phyloP scores from a whole-genome alignment of 176 grass and related monocot genomes.

The Oryza glumipatula region DNA sequence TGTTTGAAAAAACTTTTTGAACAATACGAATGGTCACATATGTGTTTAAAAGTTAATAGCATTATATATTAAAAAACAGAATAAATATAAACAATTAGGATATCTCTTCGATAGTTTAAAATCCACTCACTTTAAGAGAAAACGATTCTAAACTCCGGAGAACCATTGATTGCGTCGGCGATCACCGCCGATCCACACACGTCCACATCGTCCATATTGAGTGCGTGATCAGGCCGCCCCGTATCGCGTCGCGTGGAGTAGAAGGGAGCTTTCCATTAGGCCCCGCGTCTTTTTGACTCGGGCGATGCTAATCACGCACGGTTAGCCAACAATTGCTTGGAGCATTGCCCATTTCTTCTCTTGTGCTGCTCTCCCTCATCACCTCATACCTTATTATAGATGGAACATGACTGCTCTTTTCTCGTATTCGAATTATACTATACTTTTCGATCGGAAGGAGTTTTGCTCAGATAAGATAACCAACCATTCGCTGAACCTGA shows the following conservation, averaged over 20 bases:
- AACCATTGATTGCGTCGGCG: slow-evolving; percentile 40
- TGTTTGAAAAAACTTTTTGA: too few species aligned
- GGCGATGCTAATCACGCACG: background rate
- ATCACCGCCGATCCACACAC: slow-evolving; percentile 7
- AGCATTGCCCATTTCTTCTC: background rate
- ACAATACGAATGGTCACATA: too few species aligned
- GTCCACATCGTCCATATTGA: slow-evolving; percentile 29
- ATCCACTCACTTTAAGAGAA: too few species aligned
- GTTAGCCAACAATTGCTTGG: background rate
- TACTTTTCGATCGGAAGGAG: background rate
- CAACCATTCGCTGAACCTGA: background rate
- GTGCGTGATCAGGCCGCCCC: slow-evolving; percentile 25
- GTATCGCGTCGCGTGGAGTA: slow-evolving; percentile 67
- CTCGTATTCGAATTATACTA: background rate
- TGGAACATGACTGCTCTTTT: background rate
- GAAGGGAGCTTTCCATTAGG: slow-evolving; percentile 40
- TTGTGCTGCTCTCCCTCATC: background rate
- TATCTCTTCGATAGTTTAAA: too few species aligned
- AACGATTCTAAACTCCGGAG: background rate
- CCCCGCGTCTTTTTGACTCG: slow-evolving; percentile 64
- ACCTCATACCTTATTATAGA: background rate
- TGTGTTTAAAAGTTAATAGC: too few species aligned
- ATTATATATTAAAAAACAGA: too few species aligned
- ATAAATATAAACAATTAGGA: too few species aligned
- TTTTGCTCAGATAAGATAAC: background rate